Evolutionary conservation across 768 basidiomycete species (phyloP), one percentile per base, ranked within the genome.

Genomic region (Trametes elegans): DNA sequence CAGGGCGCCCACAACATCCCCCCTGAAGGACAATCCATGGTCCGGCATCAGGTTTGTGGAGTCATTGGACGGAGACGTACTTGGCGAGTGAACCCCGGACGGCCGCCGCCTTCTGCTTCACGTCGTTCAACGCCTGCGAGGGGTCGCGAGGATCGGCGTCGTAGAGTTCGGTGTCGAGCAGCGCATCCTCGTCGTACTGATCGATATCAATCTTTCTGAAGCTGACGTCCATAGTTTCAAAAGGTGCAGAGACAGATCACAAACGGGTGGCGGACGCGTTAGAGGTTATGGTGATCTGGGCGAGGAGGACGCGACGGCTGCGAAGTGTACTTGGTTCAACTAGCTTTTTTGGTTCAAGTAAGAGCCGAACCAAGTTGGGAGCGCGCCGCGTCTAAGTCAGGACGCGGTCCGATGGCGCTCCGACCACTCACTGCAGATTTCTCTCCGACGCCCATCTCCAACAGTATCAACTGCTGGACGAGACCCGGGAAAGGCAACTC

Each of bases 131-230:
- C 26, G 87, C 85, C 57, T 88, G 84, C 0, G 79, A 74, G 2
- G 93, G 86, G 44, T 84, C 82, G 48, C 93, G 78, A 7, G 91
- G 87, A 67, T 98, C 94, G 2, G 88, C 80, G 27, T 90, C 88
- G 68, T 87, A 95, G 26, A 98, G 82, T 61, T 96, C 93, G 14
- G 81, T 82, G 55, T 94, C 90, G 40, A 86, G 81, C 7, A 98
- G 73, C 21, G 84, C 80, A 64, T 98, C 96, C 70, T 98, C 96
- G 68, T 98, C 96, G 74, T 85, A 92, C 35, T 76, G 79, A 74
- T 98, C 96, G 66, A 98, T 88, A 74, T 98, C 87, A 73, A 97
- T 93, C 73, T 94, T 95, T 64, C 95, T 80, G 72, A 93, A 97
- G 48, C 84, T 82, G 57, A 68, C 68, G 43, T 79, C 77, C 76